Evolutionary conservation across 306 rosid species (phyloP).

Genomic region (Cucurbita pepo): DNA sequence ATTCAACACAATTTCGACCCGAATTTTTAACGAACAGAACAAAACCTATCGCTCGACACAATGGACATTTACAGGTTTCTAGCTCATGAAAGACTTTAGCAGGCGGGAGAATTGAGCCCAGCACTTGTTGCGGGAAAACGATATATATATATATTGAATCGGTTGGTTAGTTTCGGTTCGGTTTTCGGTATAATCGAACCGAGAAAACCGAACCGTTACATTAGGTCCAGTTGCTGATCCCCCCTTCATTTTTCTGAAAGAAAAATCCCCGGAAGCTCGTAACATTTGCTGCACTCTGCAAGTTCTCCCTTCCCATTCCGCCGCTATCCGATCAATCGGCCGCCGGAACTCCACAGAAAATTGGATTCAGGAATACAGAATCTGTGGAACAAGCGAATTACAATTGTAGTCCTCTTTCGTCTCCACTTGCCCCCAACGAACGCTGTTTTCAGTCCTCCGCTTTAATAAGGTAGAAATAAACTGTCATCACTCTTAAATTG

Average conservation of each 20-base stretch:
- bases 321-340: not conserved
- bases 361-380: not conserved
- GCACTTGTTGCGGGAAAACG: too few relatives aligned
- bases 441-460: not conserved
- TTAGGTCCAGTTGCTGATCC: too few relatives aligned
- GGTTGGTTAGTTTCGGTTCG: too few relatives aligned
- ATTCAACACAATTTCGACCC: not conserved
- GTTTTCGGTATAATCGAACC: too few relatives aligned
- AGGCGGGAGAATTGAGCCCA: conserved; percentile 14
- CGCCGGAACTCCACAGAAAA: not conserved
- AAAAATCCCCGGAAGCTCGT: not conserved
- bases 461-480: not conserved
- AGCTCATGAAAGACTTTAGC: conserved; percentile 20
- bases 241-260: too few relatives aligned
- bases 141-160: too few relatives aligned
- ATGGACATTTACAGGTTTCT: not conserved
- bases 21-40: not conserved
- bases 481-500: not conserved
- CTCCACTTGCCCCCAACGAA: not conserved
- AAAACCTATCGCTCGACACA: not conserved
- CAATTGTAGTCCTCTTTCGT: not conserved
- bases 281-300: not conserved
- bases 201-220: too few relatives aligned
- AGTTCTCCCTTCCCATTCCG: not conserved
- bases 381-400: not conserved